These are phyloP conservation scores for Sequoiadendron giganteum DNA, from an alignment of 75 land plant genomes.

Conservation along the genomic window DNA sequence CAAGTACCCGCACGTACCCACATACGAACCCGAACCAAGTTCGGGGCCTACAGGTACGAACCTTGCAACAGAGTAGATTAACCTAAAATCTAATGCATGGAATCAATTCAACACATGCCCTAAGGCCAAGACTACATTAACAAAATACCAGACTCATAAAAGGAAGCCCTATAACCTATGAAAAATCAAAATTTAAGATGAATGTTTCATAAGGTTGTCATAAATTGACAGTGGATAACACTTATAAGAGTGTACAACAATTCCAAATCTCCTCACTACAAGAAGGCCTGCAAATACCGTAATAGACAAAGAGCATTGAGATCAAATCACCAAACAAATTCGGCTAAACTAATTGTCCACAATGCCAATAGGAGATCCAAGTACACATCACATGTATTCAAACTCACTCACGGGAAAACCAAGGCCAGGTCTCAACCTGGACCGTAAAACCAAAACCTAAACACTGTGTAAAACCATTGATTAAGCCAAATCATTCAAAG, in stretches of 20 bases:
- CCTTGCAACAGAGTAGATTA: too few species aligned
- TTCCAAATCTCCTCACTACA: too few species aligned
- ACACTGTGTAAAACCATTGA: neutral
- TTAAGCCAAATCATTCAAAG: too few species aligned
- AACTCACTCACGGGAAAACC: neutral
- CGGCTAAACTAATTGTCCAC: neutral
- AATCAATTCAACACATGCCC: neutral
- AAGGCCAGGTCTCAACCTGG: too few species aligned
- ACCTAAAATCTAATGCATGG: too few species aligned
- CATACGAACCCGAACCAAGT: too few species aligned
- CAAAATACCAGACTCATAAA: neutral
- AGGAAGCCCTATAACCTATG: neutral
- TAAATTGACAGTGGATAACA: neutral
- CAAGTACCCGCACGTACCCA: too few species aligned
- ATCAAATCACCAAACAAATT: neutral
- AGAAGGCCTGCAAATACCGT: neutral
- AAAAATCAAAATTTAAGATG: too few species aligned
- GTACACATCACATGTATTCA: neutral
- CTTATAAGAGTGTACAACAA: neutral
- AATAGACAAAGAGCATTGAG: neutral
- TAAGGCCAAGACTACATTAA: neutral
- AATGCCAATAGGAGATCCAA: neutral
- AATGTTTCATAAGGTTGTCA: neutral
- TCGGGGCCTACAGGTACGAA: too few species aligned
- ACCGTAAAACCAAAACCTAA: too few species aligned